Base-by-base conservation (phyloP, 2,329 filamentous ascomycete species). In the Grosmannia huntii region DNA sequence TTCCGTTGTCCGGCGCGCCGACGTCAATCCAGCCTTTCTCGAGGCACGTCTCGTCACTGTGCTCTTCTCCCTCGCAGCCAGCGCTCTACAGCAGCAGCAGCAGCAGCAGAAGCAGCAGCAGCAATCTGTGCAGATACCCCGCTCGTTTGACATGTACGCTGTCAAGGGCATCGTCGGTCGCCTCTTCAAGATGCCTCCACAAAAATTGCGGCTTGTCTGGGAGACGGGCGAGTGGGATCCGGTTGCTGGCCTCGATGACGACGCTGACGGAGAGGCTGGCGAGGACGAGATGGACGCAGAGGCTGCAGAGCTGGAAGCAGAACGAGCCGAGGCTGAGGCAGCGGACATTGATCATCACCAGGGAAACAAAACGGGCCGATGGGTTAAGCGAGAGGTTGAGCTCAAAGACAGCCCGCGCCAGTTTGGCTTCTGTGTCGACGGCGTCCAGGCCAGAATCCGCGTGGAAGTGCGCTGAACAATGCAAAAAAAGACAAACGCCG, bases 181-280 rank as follows among this genome's bases (percentile, higher is more conserved):
- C 63, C 69, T 86, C n/a, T 89, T 95, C 65, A 75, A 72, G 1
- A 64, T 87, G 12, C 71, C 77, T 53, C 87, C 90, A 0, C 75
- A 89, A 62, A 72, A 72, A 49, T 73, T 92, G 60, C 78, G 76
- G 48, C 70, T 97, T 54, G 73, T 94, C 0, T 95, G 89, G 87
- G 90, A 96, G 73, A 96, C 90, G 10, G 89, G 89, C 23, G 91
- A 96, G 70, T 89, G 87, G 83, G 90, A 96, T 69, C 89, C 89
- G 0, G 84, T 90, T 0, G 79, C 79, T 10, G 78, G 80, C 61
- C 81, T 83, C 64, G 78, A 83, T 61, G 77, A 81, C 5, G 77
- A 79, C 33, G 31, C 80, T 33, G 78, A 79, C 7, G 76, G 79
- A 33, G 75, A 76, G 6, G 71, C 63, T 66, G 25, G 68, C 5